Conservation (phyloP, 768 basidiomycete species). For the Epithele typhae region DNA sequence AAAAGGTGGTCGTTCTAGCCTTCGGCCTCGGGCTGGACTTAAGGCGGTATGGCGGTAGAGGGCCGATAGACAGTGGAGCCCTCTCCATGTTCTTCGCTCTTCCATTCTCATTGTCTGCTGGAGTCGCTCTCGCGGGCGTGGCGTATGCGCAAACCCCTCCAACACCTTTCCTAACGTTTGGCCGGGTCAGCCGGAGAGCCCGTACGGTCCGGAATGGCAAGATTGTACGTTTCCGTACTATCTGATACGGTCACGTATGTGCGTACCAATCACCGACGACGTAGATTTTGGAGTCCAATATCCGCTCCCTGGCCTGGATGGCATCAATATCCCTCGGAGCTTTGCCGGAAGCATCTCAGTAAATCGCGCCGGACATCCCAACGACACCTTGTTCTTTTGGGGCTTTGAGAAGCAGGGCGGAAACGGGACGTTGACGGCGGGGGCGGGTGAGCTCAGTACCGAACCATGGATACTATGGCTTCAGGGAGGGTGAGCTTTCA, state of each 20-base stretch:
- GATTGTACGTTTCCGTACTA: constrained; percentile 10
- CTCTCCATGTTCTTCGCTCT: too few species aligned
- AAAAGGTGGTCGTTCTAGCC: too few species aligned
- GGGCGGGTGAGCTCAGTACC: constrained; percentile 24
- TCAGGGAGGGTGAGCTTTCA: constrained; percentile 52
- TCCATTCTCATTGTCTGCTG: too few species aligned
- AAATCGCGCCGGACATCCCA: constrained; percentile 23
- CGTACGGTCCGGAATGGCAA: constrained; percentile 21
- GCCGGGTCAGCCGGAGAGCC: constrained; percentile 19
- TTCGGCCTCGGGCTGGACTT: too few species aligned
- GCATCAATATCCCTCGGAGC: constrained; percentile 18
- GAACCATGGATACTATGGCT: constrained; percentile 74
- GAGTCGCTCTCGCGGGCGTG: not conserved
- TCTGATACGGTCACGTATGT: too few species aligned
- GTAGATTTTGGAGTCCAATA: constrained; percentile 25
- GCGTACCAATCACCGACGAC: not conserved
- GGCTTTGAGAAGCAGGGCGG: constrained; percentile 22
- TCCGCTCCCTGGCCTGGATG: constrained; percentile 24
- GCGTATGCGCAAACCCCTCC: constrained; percentile 1
- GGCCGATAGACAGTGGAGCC: too few species aligned
- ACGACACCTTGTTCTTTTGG: constrained; percentile 31
- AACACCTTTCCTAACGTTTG: constrained; percentile 23
- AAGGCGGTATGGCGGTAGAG: too few species aligned
- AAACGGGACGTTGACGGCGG: constrained; percentile 40
- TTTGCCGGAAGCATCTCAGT: constrained; percentile 29